Evolutionary conservation across 148 eudicot species (phyloP).

Genomic region (Chenopodium berlandieri): DNA sequence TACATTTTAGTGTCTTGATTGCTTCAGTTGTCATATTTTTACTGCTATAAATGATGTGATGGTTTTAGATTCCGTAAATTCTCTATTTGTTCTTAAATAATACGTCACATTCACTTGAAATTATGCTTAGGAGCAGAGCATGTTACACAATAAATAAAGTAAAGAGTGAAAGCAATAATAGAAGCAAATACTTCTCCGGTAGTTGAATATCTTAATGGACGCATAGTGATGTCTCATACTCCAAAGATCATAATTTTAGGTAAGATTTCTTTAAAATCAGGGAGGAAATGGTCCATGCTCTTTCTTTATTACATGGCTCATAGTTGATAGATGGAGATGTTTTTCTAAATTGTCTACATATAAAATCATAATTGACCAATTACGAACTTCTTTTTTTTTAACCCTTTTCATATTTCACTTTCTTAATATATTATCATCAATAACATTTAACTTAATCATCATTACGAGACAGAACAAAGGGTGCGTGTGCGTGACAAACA

Average conservation of each 20-base stretch:
- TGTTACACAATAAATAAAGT: no score
- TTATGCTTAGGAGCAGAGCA: no score
- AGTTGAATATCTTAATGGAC: not conserved
- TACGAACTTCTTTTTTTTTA: not conserved
- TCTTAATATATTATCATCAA: no score
- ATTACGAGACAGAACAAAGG: no score
- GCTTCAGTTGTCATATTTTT: no score
- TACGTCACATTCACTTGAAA: no score
- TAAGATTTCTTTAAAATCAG: not conserved
- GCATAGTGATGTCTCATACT: not conserved
- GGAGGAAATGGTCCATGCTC: not conserved
- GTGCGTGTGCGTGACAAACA: no score
- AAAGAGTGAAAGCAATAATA: not conserved
- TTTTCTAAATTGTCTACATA: not conserved
- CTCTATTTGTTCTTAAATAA: no score
- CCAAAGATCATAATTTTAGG: not conserved
- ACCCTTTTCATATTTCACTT: not conserved
- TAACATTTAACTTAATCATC: no score
- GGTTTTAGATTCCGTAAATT: no score
- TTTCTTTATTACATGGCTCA: not conserved
- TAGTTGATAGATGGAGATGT: not conserved
- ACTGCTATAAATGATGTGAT: no score
- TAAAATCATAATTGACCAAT: not conserved
- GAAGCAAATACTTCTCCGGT: not conserved
- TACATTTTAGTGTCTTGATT: no score